Base-by-base conservation (phyloP, 2,329 filamentous ascomycete genomes). In the Fusarium mangiferae region DNA sequence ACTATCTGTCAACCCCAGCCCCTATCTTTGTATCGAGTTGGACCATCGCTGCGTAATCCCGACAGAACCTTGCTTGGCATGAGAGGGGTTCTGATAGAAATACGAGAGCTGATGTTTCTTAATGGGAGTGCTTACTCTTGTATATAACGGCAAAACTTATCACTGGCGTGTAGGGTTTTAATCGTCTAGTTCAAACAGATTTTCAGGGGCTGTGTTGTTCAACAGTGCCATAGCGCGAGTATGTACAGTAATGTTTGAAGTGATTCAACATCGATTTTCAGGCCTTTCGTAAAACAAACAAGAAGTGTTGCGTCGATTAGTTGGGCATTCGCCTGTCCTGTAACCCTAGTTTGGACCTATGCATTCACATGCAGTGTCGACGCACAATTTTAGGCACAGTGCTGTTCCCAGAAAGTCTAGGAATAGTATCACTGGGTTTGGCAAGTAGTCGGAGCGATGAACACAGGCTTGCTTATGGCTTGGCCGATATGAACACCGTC, bases 1-100 rank as follows among this genome's bases (percentile, higher is more conserved):
- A 51, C 35, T 38, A 44, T 35, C 44, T 67, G 46, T 46, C 36
- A 26, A 17, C 49, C 26, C 5, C 13, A 26, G 33, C 22, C 9
- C 12, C 13, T 24, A 33, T 58, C 15, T 55, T 33, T 30, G 20
- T 52, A 38, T 45, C n/a, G 14, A 62, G 59, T 52, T 51, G 49
- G 26, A 65, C 52, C 18, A 13, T 42, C 48, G 49, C 58, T 62
- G 58, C n/a, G 46, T 74, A 65, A 70, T 60, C 67, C 70, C 66
- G 41, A 44, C 20, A 39, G 42, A 24, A 30, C 33, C 18, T 51
- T 51, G 48, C 7, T n/a, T 51, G 11, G 49, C 8, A 18, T 52
- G n/a, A 14, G n/a, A 12, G 10, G 13, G 17, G 22, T 26, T 35
- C 20, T 26, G 30, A 36, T 22, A 26, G 48, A 52, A 36, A 20